A percentile compares a stretch with the other conserved stretches of the same genome.
Evolutionary conservation across 2,329 filamentous ascomycete genomes (phyloP).

Genomic region (Cryphonectria carpinicola): DNA sequence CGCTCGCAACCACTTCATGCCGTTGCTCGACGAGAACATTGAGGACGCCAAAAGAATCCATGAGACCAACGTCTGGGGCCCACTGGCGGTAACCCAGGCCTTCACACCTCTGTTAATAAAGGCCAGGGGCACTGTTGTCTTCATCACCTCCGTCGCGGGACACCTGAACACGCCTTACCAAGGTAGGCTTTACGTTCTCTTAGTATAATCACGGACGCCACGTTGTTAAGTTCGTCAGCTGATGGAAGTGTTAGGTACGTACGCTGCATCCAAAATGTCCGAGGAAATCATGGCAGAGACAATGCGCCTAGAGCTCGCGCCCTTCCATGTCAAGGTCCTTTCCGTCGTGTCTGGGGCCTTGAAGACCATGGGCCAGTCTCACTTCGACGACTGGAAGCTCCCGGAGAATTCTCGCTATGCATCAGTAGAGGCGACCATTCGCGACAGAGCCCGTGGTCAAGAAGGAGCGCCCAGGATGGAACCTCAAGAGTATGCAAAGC

Average conservation of each 20-base stretch:
- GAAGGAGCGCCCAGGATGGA: background rate
- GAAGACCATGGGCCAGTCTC: background rate
- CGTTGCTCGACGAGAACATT: conserved; percentile 40
- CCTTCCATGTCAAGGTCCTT: conserved; percentile 19
- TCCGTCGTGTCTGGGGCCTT: background rate
- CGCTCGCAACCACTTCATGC: conserved; percentile 44
- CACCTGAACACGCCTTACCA: background rate
- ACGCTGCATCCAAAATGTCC: conserved; percentile 4
- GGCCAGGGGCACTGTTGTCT: background rate
- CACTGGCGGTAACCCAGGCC: conserved; percentile 47
- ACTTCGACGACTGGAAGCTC: background rate
- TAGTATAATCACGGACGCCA: background rate
- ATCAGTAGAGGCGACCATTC: background rate
- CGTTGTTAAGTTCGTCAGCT: background rate
- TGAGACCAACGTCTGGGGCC: conserved; percentile 37
- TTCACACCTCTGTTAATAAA: conserved; percentile 25
- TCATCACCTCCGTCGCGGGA: background rate
- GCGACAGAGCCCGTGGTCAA: background rate
- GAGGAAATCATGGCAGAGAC: conserved; percentile 26
- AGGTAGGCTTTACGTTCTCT: background rate
- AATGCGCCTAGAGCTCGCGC: conserved; percentile 22
- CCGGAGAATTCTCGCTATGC: background rate
- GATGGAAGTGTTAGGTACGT: background rate
- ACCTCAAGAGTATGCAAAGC: conserved; percentile 1
- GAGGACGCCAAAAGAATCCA: conserved; percentile 18